Evolutionary conservation across 805 yeast species (phyloP), one percentile per base, ranked within the genome.

Genomic region (Candida silvicultrix): DNA sequence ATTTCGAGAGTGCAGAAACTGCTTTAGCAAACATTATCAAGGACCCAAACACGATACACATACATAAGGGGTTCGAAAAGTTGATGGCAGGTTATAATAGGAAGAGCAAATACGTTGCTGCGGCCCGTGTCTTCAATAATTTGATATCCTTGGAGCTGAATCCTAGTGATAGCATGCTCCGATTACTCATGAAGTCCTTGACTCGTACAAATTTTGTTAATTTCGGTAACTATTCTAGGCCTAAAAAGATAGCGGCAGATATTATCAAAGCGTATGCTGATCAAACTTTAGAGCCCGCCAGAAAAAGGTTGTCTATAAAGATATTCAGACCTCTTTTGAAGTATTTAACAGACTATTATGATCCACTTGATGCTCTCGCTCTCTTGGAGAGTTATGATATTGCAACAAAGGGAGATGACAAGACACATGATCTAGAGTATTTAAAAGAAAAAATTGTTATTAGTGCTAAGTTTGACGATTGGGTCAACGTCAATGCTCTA

Each of bases 301-400:
- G n/a, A 55, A 55, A 2, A 50, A 49, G 4, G 14, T 43, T 67
- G 29, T 67, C 64, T 39, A 69, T 70, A 21, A 56, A 65, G 2
- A 54, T 64, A 9, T 46, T 69, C 45, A 66, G 65, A 34, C 69
- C 70, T 55, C 62, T 71, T 21, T 56, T 68, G 48, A 56, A 61
- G 35, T 45, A 55, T 3, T 50, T 68, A 25, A 57, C 64, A 2
- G 61, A 59, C 39, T 51, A 45, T 44, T 60, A 64, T 42, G 54
- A 59, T 25, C 66, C 70, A 1, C 56, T 54, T 25, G 58, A 54
- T 37, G 71, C 73, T 0, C 46, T 60, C 25, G 56, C 60, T 22
- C 51, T 69, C 36, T 51, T 69, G 51, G 59, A 60, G 19, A 57
- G 59, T 37, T 69, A 58, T 52, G 56, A 57, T 39, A 50, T 54